Base-by-base conservation (phyloP, 2,329 filamentous ascomycete genomes). In the Didymella pomorum region DNA sequence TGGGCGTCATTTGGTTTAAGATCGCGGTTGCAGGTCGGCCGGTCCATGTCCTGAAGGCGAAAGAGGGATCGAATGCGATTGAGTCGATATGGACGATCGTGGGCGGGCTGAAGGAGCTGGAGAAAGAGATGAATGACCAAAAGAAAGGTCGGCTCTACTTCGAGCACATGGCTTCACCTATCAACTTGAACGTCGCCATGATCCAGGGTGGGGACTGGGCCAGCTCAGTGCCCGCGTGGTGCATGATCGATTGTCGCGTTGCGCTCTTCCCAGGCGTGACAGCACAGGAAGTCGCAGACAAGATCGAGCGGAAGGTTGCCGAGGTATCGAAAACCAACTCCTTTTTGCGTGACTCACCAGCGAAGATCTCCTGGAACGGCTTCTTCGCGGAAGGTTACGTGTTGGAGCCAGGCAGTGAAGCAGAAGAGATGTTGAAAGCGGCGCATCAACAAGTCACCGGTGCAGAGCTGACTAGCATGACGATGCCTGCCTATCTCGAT, bases 201-300 rank as follows among this genome's bases (percentile, higher is more conserved):
- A 67, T 67, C 18, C 56, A 65, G 20, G 65, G 65, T 18, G 65
- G 65, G 25, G 65, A 68, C 33, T 68, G 65, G 65, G 62, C 65
- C 7, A 66, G 63, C 28, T 65, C 61, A 12, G 65, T 68, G 3
- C 63, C 65, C 16, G 65, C 65, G 2, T 68, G 65, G 65, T 66
- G 65, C 28, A 58, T 50, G 8, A 66, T 66, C 29, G 65, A 68
- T 45, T 68, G 65, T 53, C 63, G 65, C 9, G 64, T 68, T 18
- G 65, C 65, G 3, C 57, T 68, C 7, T 68, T 63, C 18, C 65
- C 65, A 4, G 65, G 65, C 1, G 60, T 63, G 6, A 59, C 56
- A 29, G 64, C 65, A 16, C 56, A 64, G 41, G 52, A 60, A n/a
- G 62, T 64, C 4, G 63, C 63, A 16, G 53, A 56, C 3, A 56